A percentile compares a stretch with the other conserved stretches of the same genome.
Evolutionary conservation across 306 rosid genomes (phyloP).

Genomic region (Luffa aegyptiaca): DNA sequence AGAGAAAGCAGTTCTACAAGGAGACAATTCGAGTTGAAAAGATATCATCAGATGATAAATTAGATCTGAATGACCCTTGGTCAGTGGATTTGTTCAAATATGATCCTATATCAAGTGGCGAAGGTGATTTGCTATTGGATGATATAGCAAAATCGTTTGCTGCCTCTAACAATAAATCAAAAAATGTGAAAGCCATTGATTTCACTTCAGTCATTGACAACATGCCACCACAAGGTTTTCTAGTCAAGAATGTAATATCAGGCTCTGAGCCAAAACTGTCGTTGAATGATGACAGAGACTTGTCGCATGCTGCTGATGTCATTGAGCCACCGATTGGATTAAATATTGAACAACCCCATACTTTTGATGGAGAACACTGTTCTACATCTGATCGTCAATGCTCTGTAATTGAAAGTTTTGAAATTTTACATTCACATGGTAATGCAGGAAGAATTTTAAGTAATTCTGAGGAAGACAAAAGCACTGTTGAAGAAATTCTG

Average conservation of each 20-base stretch:
- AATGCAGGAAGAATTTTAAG: conserved; percentile 13
- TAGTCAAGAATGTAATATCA: conserved; percentile 39
- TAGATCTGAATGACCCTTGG: conserved; percentile 34
- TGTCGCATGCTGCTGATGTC: conserved; percentile 10
- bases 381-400: conserved; percentile 14
- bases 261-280: conserved; percentile 20
- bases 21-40: conserved; percentile 63
- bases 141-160: conserved; percentile 49
- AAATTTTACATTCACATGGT: conserved; percentile 7
- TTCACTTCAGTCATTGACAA: conserved; percentile 36
- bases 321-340: conserved; percentile 18
- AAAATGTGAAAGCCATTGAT: conserved; percentile 54
- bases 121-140: conserved; percentile 69
- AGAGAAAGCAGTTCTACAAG: conserved; percentile 63
- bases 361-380: conserved; percentile 13
- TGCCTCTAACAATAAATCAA: conserved; percentile 35
- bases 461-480: conserved; percentile 10
- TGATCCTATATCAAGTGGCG: conserved; percentile 83
- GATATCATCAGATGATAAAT: conserved; percentile 33
- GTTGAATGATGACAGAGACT: conserved; percentile 12
- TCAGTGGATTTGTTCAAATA: conserved; percentile 44
- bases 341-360: conserved; percentile 17
- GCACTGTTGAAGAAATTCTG: conserved; percentile 12
- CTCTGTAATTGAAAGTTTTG: conserved; percentile 9
- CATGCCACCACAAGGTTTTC: conserved; percentile 61